Conservation (phyloP, 768 basidiomycete genomes). For the Multifurca ochricompacta region DNA sequence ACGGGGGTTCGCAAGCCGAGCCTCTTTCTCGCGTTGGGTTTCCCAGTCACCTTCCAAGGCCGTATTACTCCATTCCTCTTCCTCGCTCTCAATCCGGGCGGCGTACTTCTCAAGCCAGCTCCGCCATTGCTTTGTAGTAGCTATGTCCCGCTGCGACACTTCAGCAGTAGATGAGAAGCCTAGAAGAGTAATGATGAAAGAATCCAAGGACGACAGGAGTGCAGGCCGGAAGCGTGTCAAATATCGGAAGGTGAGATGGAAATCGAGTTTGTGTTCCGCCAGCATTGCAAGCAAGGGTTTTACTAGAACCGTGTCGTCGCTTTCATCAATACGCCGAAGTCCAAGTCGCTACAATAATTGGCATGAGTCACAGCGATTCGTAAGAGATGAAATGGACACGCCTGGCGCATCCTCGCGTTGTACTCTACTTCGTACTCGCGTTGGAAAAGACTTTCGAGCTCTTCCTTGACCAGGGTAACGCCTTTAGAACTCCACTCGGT, state of each 20-base stretch:
- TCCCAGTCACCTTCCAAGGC: constrained; percentile 32
- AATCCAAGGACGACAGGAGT: constrained; percentile 28
- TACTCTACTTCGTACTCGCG: constrained; percentile 58
- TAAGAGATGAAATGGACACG: constrained; percentile 23
- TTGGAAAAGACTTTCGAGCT: constrained; percentile 56
- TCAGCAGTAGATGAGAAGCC: constrained; percentile 39
- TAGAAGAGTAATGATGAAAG: constrained; percentile 41
- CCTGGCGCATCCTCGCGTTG: constrained; percentile 61
- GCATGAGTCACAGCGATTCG: background rate
- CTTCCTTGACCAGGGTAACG: constrained; percentile 42
- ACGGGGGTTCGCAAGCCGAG: constrained; percentile 62
- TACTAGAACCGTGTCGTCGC: constrained; percentile 55
- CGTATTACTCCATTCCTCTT: constrained; percentile 41
- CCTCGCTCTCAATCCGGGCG: constrained; percentile 47
- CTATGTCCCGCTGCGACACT: constrained; percentile 36
- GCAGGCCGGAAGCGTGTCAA: constrained; percentile 55
- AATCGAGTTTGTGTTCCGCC: constrained; percentile 72
- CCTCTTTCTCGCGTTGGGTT: constrained; percentile 35
- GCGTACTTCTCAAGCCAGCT: constrained; percentile 61
- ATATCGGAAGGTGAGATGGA: constrained; percentile 75
- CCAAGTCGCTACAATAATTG: constrained; percentile 59
- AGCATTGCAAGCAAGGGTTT: constrained; percentile 70
- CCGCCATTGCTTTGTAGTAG: constrained; percentile 48
- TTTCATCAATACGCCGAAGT: constrained; percentile 44
- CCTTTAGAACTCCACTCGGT: constrained; percentile 56